phyloP scores from a whole-genome alignment of 2,329 filamentous ascomycete genomes.

The Sporothrix luriei region DNA sequence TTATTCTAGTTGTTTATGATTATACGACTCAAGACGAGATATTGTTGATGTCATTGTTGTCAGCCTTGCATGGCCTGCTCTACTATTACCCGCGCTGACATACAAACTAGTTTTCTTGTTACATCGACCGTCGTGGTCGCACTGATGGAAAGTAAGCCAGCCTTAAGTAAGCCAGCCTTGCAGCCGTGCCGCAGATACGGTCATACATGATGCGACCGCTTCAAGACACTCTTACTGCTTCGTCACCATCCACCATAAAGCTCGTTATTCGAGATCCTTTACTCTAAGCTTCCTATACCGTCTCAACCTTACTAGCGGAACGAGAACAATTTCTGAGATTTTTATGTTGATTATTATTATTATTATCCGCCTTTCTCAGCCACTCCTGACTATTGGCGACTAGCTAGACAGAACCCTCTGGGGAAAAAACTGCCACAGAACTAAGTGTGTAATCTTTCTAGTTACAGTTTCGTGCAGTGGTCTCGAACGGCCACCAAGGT shows the following conservation, averaged over 20 bases:
- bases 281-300: background rate
- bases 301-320: background rate
- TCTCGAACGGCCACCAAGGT: too few species aligned
- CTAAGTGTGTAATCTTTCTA: too few species aligned
- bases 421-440: too few species aligned
- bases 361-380: too few species aligned
- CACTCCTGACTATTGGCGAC: too few species aligned
- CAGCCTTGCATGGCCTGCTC: background rate
- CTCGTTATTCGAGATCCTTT: slow-evolving; percentile 8
- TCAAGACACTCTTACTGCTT: background rate
- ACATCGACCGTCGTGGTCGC: background rate
- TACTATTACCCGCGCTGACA: background rate
- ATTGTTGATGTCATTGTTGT: too few species aligned
- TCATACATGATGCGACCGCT: background rate
- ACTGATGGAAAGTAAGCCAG: background rate
- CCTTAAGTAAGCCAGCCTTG: background rate
- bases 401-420: too few species aligned
- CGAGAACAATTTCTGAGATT: background rate
- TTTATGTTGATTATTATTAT: background rate
- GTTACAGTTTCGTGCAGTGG: too few species aligned
- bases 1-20: background rate
- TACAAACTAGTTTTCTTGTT: background rate
- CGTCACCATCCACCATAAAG: background rate
- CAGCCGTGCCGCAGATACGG: background rate
- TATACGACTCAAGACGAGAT: background rate